Base-by-base conservation (phyloP, 148 eudicot genomes). In the Vaccinium myrtillus region DNA sequence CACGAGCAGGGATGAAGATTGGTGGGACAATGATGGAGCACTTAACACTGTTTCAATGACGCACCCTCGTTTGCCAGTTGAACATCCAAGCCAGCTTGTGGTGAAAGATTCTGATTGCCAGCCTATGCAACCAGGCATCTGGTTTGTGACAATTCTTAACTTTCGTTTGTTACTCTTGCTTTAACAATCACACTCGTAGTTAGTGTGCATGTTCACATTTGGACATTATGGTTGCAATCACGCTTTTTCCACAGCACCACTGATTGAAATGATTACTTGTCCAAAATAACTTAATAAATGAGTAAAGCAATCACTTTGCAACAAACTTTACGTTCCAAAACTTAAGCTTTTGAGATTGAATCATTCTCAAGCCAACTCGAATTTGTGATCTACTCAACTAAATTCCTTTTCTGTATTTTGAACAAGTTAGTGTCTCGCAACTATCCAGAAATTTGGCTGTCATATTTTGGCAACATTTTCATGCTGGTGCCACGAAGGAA, bases 1-100 rank as follows among this genome's bases (percentile, higher is more conserved):
- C 80, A 49, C 43, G 58, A 89, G 81, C 92, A 96, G 99, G 90
- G 99, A 96, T 84, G 97, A 94, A 87, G 97, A 96, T 78, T 96
- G 98, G 99, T 92, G 97, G 97, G 99, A 96, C 84, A 96, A 96
- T 84, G 99, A 96, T 82, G 99, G 99, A 79, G 98, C 99, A 25
- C 90, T 96, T 8, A 96, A 94, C 91, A 96, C 97, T 19, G 82
- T 91, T 82, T 96, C 99, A 49, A 96, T 94, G 99, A 92, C 94
- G 88, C 94, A 94, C 87, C 98, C 99, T 83, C 90, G 98, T 58
- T 81, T 93, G 78, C 99, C 99, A 32, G 77, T 93, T 54, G 96
- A 94, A 77, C 99, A 94, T 76, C 95, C 98, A 4, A 91, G 87
- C 82, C 90, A 83, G 27, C 85, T 91, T 50, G 94, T 96, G 65